phyloP scores from a whole-genome alignment of 805 yeast genomes.

The Candida dajiaensis region DNA sequence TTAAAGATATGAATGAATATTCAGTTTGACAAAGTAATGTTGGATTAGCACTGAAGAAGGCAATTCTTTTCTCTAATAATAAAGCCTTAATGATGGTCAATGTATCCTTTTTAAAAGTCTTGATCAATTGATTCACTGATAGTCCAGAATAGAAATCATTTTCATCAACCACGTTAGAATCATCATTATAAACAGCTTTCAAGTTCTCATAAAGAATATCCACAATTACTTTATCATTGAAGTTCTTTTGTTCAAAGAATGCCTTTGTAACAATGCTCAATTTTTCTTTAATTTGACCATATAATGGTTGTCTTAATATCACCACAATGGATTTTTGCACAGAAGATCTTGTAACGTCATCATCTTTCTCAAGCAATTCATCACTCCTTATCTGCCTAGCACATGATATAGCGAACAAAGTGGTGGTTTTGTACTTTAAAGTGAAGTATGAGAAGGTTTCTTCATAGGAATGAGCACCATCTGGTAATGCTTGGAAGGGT shows the following conservation, averaged over 20 bases:
- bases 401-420: conserved; percentile 94
- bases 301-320: conserved; percentile 79
- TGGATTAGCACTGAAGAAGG: conserved; percentile 75
- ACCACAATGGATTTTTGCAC: conserved; percentile 91
- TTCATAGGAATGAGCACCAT: conserved; percentile 89
- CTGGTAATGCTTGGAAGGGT: conserved; percentile 94
- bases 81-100: conserved; percentile 71
- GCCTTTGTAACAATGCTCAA: conserved; percentile 83
- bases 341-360: conserved; percentile 74
- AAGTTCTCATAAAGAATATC: conserved; percentile 66
- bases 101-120: conserved; percentile 50
- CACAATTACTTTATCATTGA: conserved; percentile 63
- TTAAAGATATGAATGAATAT: conserved; percentile 73
- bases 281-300: conserved; percentile 84
- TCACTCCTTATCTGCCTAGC: conserved; percentile 72
- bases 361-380: conserved; percentile 48
- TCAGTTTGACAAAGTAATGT: conserved; percentile 78
- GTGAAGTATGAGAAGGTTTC: conserved; percentile 93
- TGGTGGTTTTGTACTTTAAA: conserved; percentile 53
- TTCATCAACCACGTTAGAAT: conserved; percentile 33
- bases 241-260: conserved; percentile 75
- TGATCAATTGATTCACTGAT: conserved; percentile 58
- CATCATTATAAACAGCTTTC: conserved; percentile 33
- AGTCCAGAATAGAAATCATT: conserved; percentile 68
- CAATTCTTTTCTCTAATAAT: conserved; percentile 63